Conservation (phyloP, 129 eudicot genomes). For the Logfia minima region DNA sequence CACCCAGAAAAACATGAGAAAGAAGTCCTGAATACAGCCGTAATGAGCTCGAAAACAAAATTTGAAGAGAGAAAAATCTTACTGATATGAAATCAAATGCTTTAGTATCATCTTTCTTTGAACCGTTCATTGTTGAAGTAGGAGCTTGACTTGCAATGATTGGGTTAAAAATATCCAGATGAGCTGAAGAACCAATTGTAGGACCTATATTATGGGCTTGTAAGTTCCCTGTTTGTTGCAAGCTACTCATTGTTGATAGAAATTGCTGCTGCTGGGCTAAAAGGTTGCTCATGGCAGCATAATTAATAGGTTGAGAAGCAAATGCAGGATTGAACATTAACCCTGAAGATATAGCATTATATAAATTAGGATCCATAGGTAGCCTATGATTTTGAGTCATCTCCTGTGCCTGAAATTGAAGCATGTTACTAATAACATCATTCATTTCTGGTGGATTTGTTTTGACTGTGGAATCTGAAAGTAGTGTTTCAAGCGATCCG, state of each 20-base stretch:
- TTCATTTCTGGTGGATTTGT: constrained; percentile 26
- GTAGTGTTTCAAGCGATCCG: constrained; percentile 11
- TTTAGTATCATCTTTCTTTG: constrained; percentile 84
- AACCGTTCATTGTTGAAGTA: constrained; percentile 54
- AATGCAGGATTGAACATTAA: constrained; percentile 68
- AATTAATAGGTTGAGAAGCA: constrained; percentile 64
- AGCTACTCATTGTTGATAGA: constrained; percentile 71
- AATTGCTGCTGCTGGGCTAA: constrained; percentile 76
- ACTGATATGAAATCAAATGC: constrained; percentile 98
- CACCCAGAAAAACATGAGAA: constrained; percentile 1
- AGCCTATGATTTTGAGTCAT: constrained; percentile 49
- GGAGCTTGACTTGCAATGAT: constrained; percentile 54
- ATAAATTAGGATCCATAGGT: constrained; percentile 58
- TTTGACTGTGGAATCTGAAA: constrained; percentile 36
- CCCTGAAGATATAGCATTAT: constrained; percentile 62
- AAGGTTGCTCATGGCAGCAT: constrained; percentile 71
- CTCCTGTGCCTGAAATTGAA: constrained; percentile 53
- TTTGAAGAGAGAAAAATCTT: constrained; percentile 37
- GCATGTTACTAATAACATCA: constrained; percentile 46
- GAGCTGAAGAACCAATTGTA: constrained; percentile 52
- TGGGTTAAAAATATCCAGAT: constrained; percentile 90
- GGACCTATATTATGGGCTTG: constrained; percentile 48
- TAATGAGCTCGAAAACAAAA: background rate
- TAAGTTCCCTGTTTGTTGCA: constrained; percentile 70
- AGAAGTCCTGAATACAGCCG: background rate